Evolutionary conservation across 2,329 filamentous ascomycete species (phyloP), one percentile per base, ranked within the genome.

Genomic region (Sporothrix humicola): DNA sequence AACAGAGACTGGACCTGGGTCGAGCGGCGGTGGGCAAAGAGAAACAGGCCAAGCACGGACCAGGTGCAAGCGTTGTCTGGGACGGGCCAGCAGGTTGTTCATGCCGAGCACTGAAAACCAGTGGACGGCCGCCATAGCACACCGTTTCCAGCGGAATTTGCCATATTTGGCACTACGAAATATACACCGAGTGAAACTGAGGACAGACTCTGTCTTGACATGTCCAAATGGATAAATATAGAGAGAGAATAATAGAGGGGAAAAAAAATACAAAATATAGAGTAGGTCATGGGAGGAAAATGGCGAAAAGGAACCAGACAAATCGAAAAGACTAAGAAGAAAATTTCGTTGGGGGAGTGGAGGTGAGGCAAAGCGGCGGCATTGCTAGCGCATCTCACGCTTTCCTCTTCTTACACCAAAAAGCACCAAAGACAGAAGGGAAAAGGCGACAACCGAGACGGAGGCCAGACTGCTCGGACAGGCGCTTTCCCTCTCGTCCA

Each of bases 1-100:
- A 66, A 13, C 42, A 66, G 20, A 66, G 20, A 63, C 17, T 63
- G 58, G 58, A 20, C n/a, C 50, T 54, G 9, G 50, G 50, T 54
- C 50, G 50, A 20, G 17, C 31, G 31, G 52, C 31, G 58, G 58
- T 20, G 17, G 58, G n/a, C 58, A 69, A 46, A n/a, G 42, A 65
- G 44, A 65, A 56, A 65, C 23, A 69, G 31, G 58, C 23, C 48
- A 31, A 58, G 56, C 69, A 61, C 56, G 69, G 52, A 71, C 69
- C 69, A 71, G 69, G 54, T 20, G 69, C 54, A 61, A 58, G 69
- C 23, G n/a, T 42, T 58, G 68, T 70, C n/a, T 70, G 68, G 52
- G 68, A 58, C 66, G 66, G 66, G 66, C 48, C 48, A 44, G 50
- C 48, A 56, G 37, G 50, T 56, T 50, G 66, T 69, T 26, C 31